These are phyloP conservation scores for Diphasiastrum complanatum DNA, from an alignment of 83 land plant genomes.

Conservation along the genomic window DNA sequence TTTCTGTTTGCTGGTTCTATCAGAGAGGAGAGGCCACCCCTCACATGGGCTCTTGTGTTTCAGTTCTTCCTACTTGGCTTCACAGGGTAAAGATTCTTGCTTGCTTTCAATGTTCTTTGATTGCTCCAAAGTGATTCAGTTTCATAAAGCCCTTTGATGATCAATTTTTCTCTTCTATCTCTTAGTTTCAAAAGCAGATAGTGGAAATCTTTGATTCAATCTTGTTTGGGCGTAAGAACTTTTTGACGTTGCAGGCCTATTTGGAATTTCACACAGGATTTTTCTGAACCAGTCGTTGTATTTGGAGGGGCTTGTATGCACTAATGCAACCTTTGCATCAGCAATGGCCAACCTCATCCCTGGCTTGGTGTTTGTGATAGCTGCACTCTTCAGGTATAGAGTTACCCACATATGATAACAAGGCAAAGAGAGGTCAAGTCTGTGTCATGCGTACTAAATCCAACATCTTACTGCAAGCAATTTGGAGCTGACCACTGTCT, in stretches of 20 bases:
- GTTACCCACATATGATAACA: too few species aligned
- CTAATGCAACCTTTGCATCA: slow-evolving; percentile 50
- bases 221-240: too few species aligned
- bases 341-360: slow-evolving; percentile 52
- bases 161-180: neutral
- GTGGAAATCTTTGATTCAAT: neutral
- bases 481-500: slow-evolving; percentile 15
- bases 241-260: too few species aligned
- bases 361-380: slow-evolving; percentile 41
- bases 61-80: too few species aligned
- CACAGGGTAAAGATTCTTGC: neutral
- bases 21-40: too few species aligned
- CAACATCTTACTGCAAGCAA: neutral
- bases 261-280: slow-evolving; percentile 24
- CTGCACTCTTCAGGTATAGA: slow-evolving; percentile 38
- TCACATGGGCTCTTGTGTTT: too few species aligned
- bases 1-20: too few species aligned
- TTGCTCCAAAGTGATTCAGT: neutral
- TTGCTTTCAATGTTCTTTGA: neutral
- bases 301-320: slow-evolving; percentile 41
- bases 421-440: too few species aligned
- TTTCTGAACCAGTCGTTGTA: slow-evolving; percentile 42
- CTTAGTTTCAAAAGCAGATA: slow-evolving; percentile 6
- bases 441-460: neutral
- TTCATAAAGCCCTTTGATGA: neutral